Conservation (phyloP, 1,139 yeast species). For the Taiozyma sp. region DNA sequence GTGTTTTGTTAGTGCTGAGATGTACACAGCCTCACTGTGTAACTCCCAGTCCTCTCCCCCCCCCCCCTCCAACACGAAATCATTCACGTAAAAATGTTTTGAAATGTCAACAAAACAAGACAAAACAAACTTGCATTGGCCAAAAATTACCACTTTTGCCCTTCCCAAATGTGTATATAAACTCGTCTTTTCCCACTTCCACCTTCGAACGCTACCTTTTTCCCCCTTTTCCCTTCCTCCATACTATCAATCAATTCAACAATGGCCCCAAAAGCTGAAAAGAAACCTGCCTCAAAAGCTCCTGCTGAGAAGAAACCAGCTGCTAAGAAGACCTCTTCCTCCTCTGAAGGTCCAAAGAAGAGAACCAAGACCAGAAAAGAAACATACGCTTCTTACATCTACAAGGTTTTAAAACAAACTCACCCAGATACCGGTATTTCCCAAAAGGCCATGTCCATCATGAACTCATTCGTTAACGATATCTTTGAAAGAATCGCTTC, state of each 20-base stretch:
- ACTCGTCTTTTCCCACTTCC: slow-evolving; percentile 4
- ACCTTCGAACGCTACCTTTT: not conserved
- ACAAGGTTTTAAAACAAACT: slow-evolving; percentile 98
- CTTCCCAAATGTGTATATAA: slow-evolving; percentile 6
- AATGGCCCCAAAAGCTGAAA: slow-evolving; percentile 98
- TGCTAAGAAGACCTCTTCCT: slow-evolving; percentile 78
- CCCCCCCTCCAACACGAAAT: not conserved
- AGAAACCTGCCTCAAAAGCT: slow-evolving; percentile 99
- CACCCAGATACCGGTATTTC: slow-evolving; percentile 99
- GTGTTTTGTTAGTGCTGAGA: not conserved
- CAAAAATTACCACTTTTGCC: too few relatives aligned
- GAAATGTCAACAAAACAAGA: not conserved
- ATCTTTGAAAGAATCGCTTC: slow-evolving; percentile 94
- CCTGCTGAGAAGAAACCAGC: slow-evolving; percentile 98
- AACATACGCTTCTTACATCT: slow-evolving; percentile 97
- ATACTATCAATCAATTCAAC: slow-evolving; percentile 16
- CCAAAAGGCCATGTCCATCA: slow-evolving; percentile 98
- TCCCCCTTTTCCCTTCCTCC: not conserved
- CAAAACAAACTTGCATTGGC: not conserved
- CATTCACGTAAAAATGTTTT: not conserved
- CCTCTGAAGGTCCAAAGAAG: slow-evolving; percentile 82
- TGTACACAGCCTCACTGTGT: slow-evolving; percentile 1
- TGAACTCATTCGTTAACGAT: slow-evolving; percentile 98
- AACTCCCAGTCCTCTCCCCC: not conserved
- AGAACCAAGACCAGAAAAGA: slow-evolving; percentile 98